These are phyloP conservation scores for Royoungia palumana DNA, from an alignment of 768 basidiomycete species.

Conservation along the genomic window DNA sequence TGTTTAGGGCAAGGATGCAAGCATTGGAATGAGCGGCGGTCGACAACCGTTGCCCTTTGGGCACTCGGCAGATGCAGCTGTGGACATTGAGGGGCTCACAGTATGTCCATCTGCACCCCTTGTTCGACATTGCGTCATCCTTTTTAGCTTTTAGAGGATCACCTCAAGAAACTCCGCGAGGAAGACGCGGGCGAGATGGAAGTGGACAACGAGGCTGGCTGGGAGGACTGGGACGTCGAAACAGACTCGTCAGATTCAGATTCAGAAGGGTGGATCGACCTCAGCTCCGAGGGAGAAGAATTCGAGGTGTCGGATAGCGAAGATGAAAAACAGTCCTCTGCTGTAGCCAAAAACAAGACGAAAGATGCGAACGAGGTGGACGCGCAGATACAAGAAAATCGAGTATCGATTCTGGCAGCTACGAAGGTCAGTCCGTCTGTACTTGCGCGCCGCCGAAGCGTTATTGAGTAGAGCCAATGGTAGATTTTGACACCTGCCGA, in stretches of 20 bases:
- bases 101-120: constrained; percentile 42
- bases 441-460: background rate
- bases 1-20: constrained; percentile 82
- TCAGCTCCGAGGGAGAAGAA: constrained; percentile 62
- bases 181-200: constrained; percentile 56
- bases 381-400: constrained; percentile 30
- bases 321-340: constrained; percentile 46
- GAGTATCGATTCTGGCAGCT: constrained; percentile 68
- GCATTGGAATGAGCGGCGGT: constrained; percentile 66
- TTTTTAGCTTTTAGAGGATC: constrained; percentile 79
- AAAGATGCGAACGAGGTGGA: constrained; percentile 2
- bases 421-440: constrained; percentile 56
- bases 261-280: constrained; percentile 76
- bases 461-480: background rate
- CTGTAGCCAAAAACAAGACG: constrained; percentile 5
- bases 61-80: constrained; percentile 66
- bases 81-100: constrained; percentile 86
- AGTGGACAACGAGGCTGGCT: constrained; percentile 65
- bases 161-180: constrained; percentile 67
- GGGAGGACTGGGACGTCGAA: constrained; percentile 89
- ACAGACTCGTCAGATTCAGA: constrained; percentile 61
- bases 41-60: constrained; percentile 78
- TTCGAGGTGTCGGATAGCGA: constrained; percentile 87
- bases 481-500: constrained; percentile 98
- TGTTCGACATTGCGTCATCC: background rate